phyloP scores from a whole-genome alignment of 805 yeast genomes.

The Schwanniomyces polymorphus region DNA sequence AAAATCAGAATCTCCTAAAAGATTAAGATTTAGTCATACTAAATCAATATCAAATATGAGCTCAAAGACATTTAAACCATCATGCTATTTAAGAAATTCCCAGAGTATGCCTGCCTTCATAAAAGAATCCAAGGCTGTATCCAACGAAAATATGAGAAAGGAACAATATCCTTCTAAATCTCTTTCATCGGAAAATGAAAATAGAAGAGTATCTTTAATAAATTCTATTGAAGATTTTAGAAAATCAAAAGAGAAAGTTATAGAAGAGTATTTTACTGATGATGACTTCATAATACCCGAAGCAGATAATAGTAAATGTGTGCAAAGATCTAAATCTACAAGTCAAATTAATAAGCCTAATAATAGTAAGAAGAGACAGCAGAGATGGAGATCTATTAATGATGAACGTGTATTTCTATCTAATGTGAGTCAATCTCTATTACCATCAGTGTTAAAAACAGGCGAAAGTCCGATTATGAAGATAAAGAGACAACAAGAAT shows the following conservation, averaged over 20 bases:
- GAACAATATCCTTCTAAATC: neutral
- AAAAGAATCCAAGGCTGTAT: neutral
- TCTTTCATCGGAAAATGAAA: neutral
- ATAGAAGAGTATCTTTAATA: conserved; percentile 6
- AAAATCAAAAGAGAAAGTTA: neutral
- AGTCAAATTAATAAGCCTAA: conserved; percentile 13
- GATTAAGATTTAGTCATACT: neutral
- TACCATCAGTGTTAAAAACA: conserved; percentile 33
- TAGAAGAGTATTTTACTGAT: neutral
- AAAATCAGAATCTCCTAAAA: conserved; percentile 1
- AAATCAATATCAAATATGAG: neutral
- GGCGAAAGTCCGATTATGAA: conserved; percentile 33
- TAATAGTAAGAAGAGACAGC: conserved; percentile 13
- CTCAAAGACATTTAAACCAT: neutral
- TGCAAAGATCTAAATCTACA: conserved; percentile 27
- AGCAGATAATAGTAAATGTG: neutral
- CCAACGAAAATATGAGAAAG: neutral
- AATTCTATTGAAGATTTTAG: conserved; percentile 1
- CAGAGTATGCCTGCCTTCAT: conserved; percentile 12
- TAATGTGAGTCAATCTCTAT: conserved; percentile 27
- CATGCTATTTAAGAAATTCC: conserved; percentile 5
- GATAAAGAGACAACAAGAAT: conserved; percentile 17
- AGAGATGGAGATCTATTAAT: conserved; percentile 23
- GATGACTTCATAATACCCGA: neutral
- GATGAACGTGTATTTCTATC: conserved; percentile 28